Conservation (phyloP, 2,329 filamentous ascomycete genomes). For the Thelonectria rubi region DNA sequence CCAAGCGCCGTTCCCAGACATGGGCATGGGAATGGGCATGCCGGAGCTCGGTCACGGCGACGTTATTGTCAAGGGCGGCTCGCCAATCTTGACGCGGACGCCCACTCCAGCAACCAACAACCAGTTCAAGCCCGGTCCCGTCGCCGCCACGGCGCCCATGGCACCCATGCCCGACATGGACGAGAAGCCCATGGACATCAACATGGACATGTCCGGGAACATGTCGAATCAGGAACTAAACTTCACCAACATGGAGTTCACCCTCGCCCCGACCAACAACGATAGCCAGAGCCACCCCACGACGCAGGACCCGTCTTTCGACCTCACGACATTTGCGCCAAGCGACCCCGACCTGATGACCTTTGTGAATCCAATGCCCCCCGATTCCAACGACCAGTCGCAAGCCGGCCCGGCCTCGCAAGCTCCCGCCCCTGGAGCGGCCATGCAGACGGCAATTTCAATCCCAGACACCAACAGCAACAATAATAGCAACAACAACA, state of each 20-base stretch:
- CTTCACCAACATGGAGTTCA: conserved; percentile 67
- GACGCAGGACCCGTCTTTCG: conserved; percentile 53
- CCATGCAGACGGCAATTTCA: conserved; percentile 25
- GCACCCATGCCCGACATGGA: conserved; percentile 44
- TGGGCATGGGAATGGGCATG: conserved; percentile 60
- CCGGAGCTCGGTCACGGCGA: conserved; percentile 40
- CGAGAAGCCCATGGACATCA: conserved; percentile 35
- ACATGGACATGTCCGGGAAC: conserved; percentile 33
- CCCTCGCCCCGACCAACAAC: conserved; percentile 56
- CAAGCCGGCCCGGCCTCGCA: conserved; percentile 24
- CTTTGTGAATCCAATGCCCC: conserved; percentile 45
- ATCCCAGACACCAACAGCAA: not conserved
- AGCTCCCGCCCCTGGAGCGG: conserved; percentile 18
- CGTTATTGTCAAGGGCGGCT: conserved; percentile 37
- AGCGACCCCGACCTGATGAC: conserved; percentile 44
- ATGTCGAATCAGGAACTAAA: conserved; percentile 52
- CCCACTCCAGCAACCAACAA: conserved; percentile 32
- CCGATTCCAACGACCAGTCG: conserved; percentile 33
- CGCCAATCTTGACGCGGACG: conserved; percentile 22
- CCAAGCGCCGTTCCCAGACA: conserved; percentile 65
- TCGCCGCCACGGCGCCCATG: conserved; percentile 35
- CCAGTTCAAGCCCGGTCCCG: conserved; percentile 45
- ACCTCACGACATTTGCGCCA: conserved; percentile 55
- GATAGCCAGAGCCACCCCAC: conserved; percentile 38
- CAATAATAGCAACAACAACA: too few relatives aligned